Conservation (phyloP, 208 protist species). For the Acanthamoeba royreba region DNA sequence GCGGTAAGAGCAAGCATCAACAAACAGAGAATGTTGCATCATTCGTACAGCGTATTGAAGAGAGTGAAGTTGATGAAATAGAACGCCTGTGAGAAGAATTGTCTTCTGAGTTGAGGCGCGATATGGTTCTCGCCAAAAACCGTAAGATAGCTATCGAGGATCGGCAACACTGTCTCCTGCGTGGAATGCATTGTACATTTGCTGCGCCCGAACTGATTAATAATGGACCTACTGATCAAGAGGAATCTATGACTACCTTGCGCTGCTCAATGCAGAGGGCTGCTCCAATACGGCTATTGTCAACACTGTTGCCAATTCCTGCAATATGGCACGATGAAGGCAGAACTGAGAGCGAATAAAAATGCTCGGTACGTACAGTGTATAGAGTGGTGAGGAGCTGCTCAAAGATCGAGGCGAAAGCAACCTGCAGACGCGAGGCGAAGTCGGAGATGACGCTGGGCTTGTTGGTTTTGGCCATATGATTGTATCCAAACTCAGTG, state of each 20-base stretch:
- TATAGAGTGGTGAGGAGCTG: constrained; percentile 10
- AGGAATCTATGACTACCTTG: neutral
- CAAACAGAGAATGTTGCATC: neutral
- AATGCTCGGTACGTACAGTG: neutral
- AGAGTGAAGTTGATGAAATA: constrained; percentile 46
- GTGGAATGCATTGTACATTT: constrained; percentile 23
- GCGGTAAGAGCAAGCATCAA: neutral
- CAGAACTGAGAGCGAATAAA: too few relatives aligned
- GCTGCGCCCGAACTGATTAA: neutral
- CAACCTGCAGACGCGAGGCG: neutral
- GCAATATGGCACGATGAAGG: too few relatives aligned
- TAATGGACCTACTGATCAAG: neutral
- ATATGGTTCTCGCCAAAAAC: constrained; percentile 25
- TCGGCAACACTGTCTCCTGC: neutral
- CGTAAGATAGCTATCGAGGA: neutral
- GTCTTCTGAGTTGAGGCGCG: neutral
- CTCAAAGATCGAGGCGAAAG: neutral
- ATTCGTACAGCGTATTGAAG: neutral
- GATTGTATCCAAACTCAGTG: neutral
- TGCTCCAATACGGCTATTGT: constrained; percentile 7
- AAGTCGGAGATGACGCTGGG: neutral
- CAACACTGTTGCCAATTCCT: constrained; percentile 18
- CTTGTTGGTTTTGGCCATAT: neutral
- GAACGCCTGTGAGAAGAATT: constrained; percentile 27
- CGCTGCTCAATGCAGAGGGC: constrained; percentile 6